These are phyloP conservation scores for Tylopilus subfusipes DNA, from an alignment of 768 basidiomycete species.

Conservation along the genomic window DNA sequence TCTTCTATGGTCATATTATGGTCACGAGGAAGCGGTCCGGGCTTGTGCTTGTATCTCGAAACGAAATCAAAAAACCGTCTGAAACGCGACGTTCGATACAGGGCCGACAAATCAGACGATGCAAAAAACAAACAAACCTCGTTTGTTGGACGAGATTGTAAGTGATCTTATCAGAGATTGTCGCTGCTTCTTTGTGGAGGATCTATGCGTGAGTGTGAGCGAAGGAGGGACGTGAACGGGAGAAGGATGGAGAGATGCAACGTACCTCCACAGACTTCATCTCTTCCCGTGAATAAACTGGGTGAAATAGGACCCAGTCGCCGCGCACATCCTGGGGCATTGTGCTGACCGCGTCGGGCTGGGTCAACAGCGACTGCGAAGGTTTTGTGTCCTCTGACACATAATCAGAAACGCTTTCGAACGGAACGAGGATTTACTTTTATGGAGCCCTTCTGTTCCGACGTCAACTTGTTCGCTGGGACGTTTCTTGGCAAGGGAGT, in stretches of 20 bases:
- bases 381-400: constrained; percentile 27
- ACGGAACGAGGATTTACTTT: constrained; percentile 18
- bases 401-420: not conserved
- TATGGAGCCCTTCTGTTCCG: constrained; percentile 37
- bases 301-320: constrained; percentile 92
- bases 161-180: constrained; percentile 72
- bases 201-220: constrained; percentile 44
- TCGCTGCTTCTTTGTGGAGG: constrained; percentile 61
- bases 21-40: constrained; percentile 55
- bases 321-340: constrained; percentile 57
- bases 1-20: constrained; percentile 68
- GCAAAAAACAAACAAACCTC: constrained; percentile 38
- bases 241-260: constrained; percentile 1
- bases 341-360: constrained; percentile 47
- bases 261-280: constrained; percentile 66
- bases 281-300: constrained; percentile 79
- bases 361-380: constrained; percentile 13
- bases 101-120: constrained; percentile 1
- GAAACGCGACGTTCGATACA: constrained; percentile 1
- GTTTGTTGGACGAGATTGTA: constrained; percentile 54
- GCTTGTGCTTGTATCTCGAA: constrained; percentile 79
- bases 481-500: constrained; percentile 23
- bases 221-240: not conserved
- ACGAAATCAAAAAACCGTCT: constrained; percentile 78
- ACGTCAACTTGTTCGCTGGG: constrained; percentile 20